Percentiles rank a stretch among this genome's conserved stretches.
phyloP scores from a whole-genome alignment of 2,329 filamentous ascomycete species.

The Pseudogymnoascus sp. region DNA sequence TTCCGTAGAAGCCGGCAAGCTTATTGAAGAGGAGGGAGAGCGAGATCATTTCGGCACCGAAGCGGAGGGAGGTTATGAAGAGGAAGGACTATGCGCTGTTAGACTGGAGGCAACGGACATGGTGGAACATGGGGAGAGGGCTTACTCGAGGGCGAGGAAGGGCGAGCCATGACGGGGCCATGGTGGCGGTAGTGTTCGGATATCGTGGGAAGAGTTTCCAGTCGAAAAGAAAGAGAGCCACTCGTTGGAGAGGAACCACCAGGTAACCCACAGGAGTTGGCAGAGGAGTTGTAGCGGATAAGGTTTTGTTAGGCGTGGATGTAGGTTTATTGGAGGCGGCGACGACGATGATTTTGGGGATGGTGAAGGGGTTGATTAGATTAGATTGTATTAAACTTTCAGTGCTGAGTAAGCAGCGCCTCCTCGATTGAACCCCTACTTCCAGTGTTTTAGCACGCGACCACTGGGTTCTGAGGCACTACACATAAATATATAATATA shows the following conservation, averaged over 20 bases:
- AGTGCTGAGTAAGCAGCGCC: neutral
- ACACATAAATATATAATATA: neutral
- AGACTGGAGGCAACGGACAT: neutral
- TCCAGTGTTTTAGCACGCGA: neutral
- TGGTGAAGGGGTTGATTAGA: constrained; percentile 6
- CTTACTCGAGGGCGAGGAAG: constrained; percentile 2
- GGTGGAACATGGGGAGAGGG: neutral
- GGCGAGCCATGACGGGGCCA: constrained; percentile 1
- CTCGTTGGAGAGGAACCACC: neutral
- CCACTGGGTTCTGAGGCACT: neutral
- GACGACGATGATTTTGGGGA: constrained; percentile 6
- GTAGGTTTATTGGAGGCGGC: neutral
- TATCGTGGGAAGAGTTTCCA: neutral
- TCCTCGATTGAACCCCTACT: neutral
- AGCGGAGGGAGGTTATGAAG: constrained; percentile 77
- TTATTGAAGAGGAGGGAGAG: constrained; percentile 85
- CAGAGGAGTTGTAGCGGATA: neutral
- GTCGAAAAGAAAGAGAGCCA: neutral
- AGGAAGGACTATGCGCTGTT: constrained; percentile 60
- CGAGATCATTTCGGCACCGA: constrained; percentile 76
- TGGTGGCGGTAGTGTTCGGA: constrained; percentile 3
- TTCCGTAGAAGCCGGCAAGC: constrained; percentile 79
- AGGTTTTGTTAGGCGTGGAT: neutral
- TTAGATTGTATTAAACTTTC: neutral
- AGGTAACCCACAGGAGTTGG: neutral